Evolutionary conservation across 2,329 filamentous ascomycete genomes (phyloP), one percentile per base, ranked within the genome.

Genomic region (Neonectria ditissima): DNA sequence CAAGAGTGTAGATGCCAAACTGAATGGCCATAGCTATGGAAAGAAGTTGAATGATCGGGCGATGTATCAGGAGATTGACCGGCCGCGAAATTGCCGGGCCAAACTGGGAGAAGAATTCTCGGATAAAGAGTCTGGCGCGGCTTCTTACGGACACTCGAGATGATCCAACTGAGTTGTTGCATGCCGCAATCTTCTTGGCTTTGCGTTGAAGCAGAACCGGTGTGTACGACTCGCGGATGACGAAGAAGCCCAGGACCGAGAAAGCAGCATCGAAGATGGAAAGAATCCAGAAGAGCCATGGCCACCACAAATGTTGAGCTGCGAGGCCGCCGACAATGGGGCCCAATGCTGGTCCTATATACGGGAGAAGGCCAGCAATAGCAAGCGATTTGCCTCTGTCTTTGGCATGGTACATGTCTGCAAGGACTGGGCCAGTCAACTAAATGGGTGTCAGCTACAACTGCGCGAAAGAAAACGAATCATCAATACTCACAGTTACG

Each of bases 271-370:
- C 86, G 55, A 77, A 73, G 48, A 91, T 89, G 2, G 86, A 86
- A 2, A 88, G 87, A 1, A 88, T 81, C 78, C 86, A 92, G 78
- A 92, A 93, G 2, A 88, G 85, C 90, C 90, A 93, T 30, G 87
- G 83, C 91, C 90, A 92, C 5, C 83, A 84, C 3, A 86, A 85
- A 65, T 84, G 80, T 69, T 92, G 78, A 0, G 88, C 81, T 22
- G 92, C 88, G 69, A 89, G 87, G 0, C 89, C 90, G 20, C 90
- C 90, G 0, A 88, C 83, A 8, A 92, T 88, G 1, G 90, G 90
- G 0, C 91, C 90, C 1, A 91, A 78, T 0, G 89, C 89, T 0
- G 89, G 90, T 0, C 89, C 90, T 0, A 92, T 82, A 34, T 68
- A 69, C 5, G 72, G 72, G 5, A 73, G 13, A 6, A 73, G 56